phyloP scores from a whole-genome alignment of 2,329 filamentous ascomycete species.

The Cladosporium sp. region DNA sequence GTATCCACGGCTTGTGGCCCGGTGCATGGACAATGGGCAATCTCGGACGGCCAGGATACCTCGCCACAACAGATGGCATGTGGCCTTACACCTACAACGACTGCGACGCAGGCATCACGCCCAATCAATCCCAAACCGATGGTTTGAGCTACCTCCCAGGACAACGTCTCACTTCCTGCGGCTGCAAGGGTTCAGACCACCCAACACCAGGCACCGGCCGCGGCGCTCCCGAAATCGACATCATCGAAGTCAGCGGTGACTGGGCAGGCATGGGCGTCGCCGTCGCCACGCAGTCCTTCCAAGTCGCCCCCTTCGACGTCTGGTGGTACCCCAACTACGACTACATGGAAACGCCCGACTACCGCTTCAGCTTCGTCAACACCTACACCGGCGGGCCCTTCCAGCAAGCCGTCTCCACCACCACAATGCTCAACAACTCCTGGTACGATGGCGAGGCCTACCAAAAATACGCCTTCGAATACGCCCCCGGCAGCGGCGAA shows the following conservation, averaged over 20 bases:
- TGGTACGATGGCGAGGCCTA: constrained; percentile 63
- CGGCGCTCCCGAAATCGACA: constrained; percentile 67
- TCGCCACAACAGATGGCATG: constrained; percentile 64
- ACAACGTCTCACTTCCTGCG: constrained; percentile 65
- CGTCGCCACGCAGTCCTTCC: constrained; percentile 58
- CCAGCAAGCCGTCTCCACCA: constrained; percentile 59
- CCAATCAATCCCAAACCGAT: constrained; percentile 64
- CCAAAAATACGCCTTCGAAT: constrained; percentile 61
- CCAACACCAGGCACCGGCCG: constrained; percentile 61
- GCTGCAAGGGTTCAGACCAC: constrained; percentile 60
- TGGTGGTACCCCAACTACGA: constrained; percentile 60
- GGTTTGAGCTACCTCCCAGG: constrained; percentile 64
- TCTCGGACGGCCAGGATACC: constrained; percentile 63
- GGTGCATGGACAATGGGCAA: constrained; percentile 75
- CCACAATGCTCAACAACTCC: constrained; percentile 58
- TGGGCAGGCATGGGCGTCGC: constrained; percentile 45
- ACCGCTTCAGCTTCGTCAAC: constrained; percentile 53
- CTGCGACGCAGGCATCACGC: constrained; percentile 66
- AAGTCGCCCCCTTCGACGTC: constrained; percentile 65
- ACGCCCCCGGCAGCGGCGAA: constrained; percentile 50
- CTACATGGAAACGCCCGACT: constrained; percentile 61
- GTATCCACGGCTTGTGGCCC: constrained; percentile 67
- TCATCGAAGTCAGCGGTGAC: constrained; percentile 61
- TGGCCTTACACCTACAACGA: constrained; percentile 72
- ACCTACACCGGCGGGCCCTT: constrained; percentile 56